Conservation (phyloP, 2,329 filamentous ascomycete genomes). For the Zymoseptoria tritici region DNA sequence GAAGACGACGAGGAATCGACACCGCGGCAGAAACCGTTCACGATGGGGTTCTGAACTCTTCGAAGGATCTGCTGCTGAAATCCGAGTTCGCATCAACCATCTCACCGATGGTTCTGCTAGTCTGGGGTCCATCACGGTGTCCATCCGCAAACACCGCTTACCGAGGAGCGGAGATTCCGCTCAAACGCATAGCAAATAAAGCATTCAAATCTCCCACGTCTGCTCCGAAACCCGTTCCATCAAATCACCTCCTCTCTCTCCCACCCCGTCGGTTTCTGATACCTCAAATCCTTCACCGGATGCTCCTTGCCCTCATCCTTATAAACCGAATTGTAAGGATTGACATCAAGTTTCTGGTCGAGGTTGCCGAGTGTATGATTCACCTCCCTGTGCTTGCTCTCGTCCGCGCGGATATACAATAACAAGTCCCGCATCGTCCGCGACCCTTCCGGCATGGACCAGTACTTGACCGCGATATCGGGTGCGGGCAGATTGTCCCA, state of each 20-base stretch:
- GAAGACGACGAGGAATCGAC: no score
- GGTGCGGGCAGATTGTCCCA: constrained; percentile 76
- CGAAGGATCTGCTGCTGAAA: no score
- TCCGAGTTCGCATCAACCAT: no score
- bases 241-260: constrained; percentile 72
- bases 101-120: no score
- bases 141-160: no score
- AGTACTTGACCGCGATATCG: constrained; percentile 85
- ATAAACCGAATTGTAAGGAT: constrained; percentile 82
- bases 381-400: constrained; percentile 74
- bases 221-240: no score
- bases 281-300: constrained; percentile 59
- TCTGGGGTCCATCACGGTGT: no score
- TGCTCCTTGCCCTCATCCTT: constrained; percentile 61
- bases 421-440: constrained; percentile 80
- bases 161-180: no score
- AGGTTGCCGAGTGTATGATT: constrained; percentile 93
- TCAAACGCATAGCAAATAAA: no score
- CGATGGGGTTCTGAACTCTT: no score
- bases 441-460: constrained; percentile 81
- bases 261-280: constrained; percentile 65
- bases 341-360: constrained; percentile 76
- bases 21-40: no score
- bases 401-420: constrained; percentile 81
- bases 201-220: no score